phyloP scores from a whole-genome alignment of 2,329 filamentous ascomycete genomes.

The Hymenoscyphus fructigenus region DNA sequence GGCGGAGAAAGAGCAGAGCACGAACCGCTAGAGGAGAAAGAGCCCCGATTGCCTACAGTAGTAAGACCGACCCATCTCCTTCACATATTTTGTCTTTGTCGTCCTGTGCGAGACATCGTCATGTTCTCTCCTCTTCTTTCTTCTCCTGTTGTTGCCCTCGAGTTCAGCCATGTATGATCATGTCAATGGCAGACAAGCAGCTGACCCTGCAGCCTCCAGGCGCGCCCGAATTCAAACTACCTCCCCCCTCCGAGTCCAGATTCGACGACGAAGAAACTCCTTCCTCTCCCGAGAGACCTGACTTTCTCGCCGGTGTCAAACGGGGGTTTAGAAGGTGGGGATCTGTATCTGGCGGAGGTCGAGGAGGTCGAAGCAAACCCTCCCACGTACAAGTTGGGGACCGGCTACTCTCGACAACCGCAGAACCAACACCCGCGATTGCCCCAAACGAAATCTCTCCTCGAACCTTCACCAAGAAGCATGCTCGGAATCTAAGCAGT shows the following conservation, averaged over 20 bases:
- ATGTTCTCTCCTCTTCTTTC: neutral
- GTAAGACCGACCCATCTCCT: constrained; percentile 1
- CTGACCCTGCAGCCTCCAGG: constrained; percentile 34
- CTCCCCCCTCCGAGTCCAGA: constrained; percentile 24
- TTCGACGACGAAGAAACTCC: constrained; percentile 24
- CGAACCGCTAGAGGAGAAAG: neutral
- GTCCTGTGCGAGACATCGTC: neutral
- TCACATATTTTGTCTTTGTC: neutral
- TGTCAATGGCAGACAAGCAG: constrained; percentile 29
- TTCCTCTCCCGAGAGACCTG: constrained; percentile 22
- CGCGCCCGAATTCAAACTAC: constrained; percentile 30
- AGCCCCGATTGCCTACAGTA: neutral
- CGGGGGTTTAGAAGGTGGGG: constrained; percentile 34
- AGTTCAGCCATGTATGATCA: constrained; percentile 28
- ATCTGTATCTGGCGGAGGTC: constrained; percentile 27
- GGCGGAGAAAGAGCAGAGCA: constrained; percentile 4
- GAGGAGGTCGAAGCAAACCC: constrained; percentile 24
- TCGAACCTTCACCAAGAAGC: constrained; percentile 22
- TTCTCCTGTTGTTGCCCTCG: neutral
- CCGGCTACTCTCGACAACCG: constrained; percentile 15
- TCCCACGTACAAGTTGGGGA: constrained; percentile 27
- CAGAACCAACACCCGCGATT: constrained; percentile 16
- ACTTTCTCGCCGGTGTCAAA: constrained; percentile 35
- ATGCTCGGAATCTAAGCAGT: constrained; percentile 31
- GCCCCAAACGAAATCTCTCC: constrained; percentile 17